Evolutionary conservation across 2,329 filamentous ascomycete species (phyloP).

Genomic region (Fusarium multiceps): DNA sequence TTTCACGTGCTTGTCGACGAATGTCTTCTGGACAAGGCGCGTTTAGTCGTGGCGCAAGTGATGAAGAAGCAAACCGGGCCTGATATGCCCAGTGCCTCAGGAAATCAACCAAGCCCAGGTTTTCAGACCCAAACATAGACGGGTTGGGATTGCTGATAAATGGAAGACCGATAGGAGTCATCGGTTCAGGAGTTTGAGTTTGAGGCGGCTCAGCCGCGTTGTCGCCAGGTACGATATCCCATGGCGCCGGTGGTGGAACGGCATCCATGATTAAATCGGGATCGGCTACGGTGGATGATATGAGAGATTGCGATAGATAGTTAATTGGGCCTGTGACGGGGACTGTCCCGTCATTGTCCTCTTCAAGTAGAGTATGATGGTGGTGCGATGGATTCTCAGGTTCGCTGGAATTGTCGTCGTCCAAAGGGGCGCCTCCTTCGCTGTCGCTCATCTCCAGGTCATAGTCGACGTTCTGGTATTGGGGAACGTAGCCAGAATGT

Average conservation of each 20-base stretch:
- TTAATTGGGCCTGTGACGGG: slow-evolving; percentile 22
- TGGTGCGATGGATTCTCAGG: slow-evolving; percentile 14
- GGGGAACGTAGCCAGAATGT: slow-evolving; percentile 17
- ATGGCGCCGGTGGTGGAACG: slow-evolving; percentile 31
- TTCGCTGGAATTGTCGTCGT: slow-evolving; percentile 24
- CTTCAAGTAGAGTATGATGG: slow-evolving; percentile 12
- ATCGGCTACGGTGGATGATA: slow-evolving; percentile 17
- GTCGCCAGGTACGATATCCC: slow-evolving; percentile 7
- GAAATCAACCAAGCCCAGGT: slow-evolving; percentile 62
- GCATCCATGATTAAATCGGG: slow-evolving; percentile 31
- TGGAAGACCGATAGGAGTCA: slow-evolving; percentile 26
- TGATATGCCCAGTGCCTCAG: slow-evolving; percentile 61
- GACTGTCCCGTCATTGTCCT: slow-evolving; percentile 28
- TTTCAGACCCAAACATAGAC: slow-evolving; percentile 59
- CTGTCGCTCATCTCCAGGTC: slow-evolving; percentile 52
- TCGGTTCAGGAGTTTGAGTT: not conserved
- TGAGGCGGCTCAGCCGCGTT: not conserved
- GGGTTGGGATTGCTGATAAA: slow-evolving; percentile 51
- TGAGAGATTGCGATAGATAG: slow-evolving; percentile 22
- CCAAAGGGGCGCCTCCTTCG: slow-evolving; percentile 49
- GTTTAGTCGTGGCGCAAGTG: slow-evolving; percentile 41
- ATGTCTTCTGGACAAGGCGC: slow-evolving; percentile 49
- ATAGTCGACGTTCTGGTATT: slow-evolving; percentile 40
- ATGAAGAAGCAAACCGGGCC: slow-evolving; percentile 34
- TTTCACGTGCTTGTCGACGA: slow-evolving; percentile 44